Evolutionary conservation across 1,284 basidiomycete genomes (phyloP).

Genomic region (Naganishia sp.): DNA sequence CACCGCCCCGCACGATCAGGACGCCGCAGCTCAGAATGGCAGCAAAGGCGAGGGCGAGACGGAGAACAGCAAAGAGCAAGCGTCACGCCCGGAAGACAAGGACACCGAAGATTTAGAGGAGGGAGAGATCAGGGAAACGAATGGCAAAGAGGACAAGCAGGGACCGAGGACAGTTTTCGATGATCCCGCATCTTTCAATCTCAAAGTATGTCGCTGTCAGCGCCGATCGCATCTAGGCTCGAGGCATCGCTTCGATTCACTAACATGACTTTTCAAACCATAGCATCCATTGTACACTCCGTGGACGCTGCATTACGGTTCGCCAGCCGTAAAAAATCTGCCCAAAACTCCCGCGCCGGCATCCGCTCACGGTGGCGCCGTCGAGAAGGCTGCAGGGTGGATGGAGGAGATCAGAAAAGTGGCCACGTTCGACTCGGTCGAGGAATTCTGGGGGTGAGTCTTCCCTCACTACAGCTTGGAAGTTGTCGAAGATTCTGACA

Average conservation of each 20-base stretch:
- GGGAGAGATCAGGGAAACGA: conserved; percentile 27
- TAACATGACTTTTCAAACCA: neutral
- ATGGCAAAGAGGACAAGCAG: conserved; percentile 27
- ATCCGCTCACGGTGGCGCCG: conserved; percentile 60
- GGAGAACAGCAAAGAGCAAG: conserved; percentile 2
- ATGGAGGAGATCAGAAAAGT: conserved; percentile 97
- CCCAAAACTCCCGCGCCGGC: conserved; percentile 83
- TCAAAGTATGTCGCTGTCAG: conserved; percentile 65
- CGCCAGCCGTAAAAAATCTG: conserved; percentile 79
- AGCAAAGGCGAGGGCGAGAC: neutral
- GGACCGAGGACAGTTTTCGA: conserved; percentile 35
- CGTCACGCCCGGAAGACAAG: neutral
- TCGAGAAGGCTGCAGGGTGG: conserved; percentile 67
- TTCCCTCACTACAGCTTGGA: neutral
- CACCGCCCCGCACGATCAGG: conserved; percentile 6
- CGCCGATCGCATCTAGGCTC: conserved; percentile 11
- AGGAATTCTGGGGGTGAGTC: conserved; percentile 93
- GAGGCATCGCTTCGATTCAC: neutral
- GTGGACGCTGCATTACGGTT: conserved; percentile 99
- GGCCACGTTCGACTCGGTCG: conserved; percentile 88
- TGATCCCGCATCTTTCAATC: conserved; percentile 83
- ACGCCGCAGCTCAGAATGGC: neutral
- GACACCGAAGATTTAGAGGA: conserved; percentile 22
- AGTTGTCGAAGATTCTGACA: neutral
- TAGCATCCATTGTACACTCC: conserved; percentile 87